Percentiles rank a stretch among this genome's conserved stretches.
These are phyloP conservation scores for Furcasterigmium sp. DNA, from an alignment of 2,329 filamentous ascomycete genomes.

Conservation along the genomic window DNA sequence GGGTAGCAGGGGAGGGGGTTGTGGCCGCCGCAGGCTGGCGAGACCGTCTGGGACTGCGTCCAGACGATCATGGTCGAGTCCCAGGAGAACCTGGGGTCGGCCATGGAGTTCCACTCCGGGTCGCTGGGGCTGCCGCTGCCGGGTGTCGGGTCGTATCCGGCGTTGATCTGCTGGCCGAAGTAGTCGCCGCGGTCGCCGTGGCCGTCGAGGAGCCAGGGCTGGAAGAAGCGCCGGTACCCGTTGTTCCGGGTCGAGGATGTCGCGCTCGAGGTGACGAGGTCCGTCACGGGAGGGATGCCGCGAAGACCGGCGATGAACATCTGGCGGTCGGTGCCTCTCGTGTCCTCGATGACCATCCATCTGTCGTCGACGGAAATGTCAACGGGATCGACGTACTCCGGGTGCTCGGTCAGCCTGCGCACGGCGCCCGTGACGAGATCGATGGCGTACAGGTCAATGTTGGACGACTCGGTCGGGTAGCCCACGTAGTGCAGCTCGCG, in stretches of 20 bases:
- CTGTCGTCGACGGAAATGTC: slow-evolving; percentile 30
- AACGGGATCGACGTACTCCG: slow-evolving; percentile 33
- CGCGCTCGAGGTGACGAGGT: slow-evolving; percentile 21
- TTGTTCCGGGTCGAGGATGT: slow-evolving; percentile 35
- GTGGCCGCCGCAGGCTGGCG: slow-evolving; percentile 31
- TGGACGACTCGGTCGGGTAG: slow-evolving; percentile 28
- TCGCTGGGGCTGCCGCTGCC: slow-evolving; percentile 27
- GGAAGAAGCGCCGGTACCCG: slow-evolving; percentile 32
- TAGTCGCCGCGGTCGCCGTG: slow-evolving; percentile 34
- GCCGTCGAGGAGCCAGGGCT: slow-evolving; percentile 31
- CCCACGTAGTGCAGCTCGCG: slow-evolving; percentile 30
- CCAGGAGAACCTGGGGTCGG: slow-evolving; percentile 31
- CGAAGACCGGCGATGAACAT: slow-evolving; percentile 30
- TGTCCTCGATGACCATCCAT: slow-evolving; percentile 33
- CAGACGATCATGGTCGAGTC: slow-evolving; percentile 35
- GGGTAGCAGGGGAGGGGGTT: slow-evolving; percentile 32
- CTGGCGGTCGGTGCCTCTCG: slow-evolving; percentile 26
- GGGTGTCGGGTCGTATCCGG: slow-evolving; percentile 16
- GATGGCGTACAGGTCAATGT: slow-evolving; percentile 33
- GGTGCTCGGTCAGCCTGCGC: slow-evolving; percentile 30
- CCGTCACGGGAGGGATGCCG: slow-evolving; percentile 28
- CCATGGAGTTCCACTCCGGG: slow-evolving; percentile 36
- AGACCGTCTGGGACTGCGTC: slow-evolving; percentile 25
- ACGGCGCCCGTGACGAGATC: slow-evolving; percentile 28
- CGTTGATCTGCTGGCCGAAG: slow-evolving; percentile 33